Conservation (phyloP, 306 rosid species). For the Malus sieversii region DNA sequence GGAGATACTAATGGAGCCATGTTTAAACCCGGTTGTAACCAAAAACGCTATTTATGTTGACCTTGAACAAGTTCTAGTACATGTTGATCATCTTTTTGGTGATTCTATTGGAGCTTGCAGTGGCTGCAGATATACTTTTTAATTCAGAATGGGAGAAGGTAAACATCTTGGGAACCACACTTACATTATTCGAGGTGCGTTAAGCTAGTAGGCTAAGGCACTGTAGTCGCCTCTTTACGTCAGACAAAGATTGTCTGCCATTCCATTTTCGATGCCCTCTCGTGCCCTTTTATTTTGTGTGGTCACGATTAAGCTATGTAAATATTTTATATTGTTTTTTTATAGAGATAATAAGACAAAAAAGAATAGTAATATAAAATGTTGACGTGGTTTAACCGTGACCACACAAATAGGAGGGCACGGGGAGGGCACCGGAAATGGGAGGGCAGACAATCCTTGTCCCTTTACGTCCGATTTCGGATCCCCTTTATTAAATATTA, state of each 20-base stretch:
- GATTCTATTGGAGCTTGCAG: slow-evolving; percentile 34
- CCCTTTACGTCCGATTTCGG: not conserved
- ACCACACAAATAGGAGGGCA: too few relatives aligned
- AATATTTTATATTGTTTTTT: too few relatives aligned
- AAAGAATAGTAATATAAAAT: too few relatives aligned
- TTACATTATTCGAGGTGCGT: not conserved
- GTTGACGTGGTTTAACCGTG: too few relatives aligned
- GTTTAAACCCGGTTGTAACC: not conserved
- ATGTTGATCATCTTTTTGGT: slow-evolving; percentile 16
- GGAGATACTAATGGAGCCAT: too few relatives aligned
- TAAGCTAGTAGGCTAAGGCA: not conserved
- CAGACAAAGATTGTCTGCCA: too few relatives aligned
- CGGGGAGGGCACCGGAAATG: too few relatives aligned
- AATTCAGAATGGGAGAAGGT: slow-evolving; percentile 42
- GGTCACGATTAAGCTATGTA: too few relatives aligned
- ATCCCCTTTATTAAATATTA: too few relatives aligned
- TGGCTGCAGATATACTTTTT: slow-evolving; percentile 29
- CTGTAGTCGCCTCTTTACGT: not conserved
- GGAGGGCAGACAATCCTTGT: too few relatives aligned
- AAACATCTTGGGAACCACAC: not conserved
- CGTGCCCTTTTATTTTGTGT: rapidly evolving
- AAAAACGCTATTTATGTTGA: not conserved
- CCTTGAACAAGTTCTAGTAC: slow-evolving; percentile 33
- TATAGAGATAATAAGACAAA: too few relatives aligned
- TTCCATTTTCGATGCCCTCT: rapidly evolving